These are phyloP conservation scores for Fusarium keratoplasticum DNA, from an alignment of 2,329 filamentous ascomycete species.

Conservation along the genomic window DNA sequence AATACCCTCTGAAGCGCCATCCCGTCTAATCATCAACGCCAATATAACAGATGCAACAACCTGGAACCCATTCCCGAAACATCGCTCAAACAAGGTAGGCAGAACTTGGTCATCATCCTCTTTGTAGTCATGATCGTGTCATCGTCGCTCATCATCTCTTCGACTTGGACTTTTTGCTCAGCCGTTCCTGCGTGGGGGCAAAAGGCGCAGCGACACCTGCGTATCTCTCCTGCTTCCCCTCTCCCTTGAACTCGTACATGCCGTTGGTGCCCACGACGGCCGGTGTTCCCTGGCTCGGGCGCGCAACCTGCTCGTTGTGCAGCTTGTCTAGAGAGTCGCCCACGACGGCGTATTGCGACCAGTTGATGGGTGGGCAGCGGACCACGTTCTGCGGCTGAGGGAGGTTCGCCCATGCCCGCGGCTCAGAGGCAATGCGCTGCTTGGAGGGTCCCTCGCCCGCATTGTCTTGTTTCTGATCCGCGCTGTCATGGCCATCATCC, in stretches of 20 bases:
- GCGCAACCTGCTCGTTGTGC: slow-evolving; percentile 80
- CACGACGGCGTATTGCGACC: slow-evolving; percentile 93
- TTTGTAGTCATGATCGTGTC: slow-evolving; percentile 17
- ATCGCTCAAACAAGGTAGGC: slow-evolving; percentile 23
- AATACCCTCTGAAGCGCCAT: slow-evolving; percentile 13
- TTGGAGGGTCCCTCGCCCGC: slow-evolving; percentile 38
- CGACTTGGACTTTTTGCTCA: slow-evolving; percentile 53
- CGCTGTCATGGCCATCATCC: slow-evolving; percentile 45
- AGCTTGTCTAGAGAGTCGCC: slow-evolving; percentile 83
- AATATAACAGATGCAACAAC: slow-evolving; percentile 2
- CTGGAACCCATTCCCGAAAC: slow-evolving; percentile 1
- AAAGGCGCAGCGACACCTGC: slow-evolving; percentile 69
- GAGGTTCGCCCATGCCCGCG: slow-evolving; percentile 69
- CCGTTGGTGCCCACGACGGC: slow-evolving; percentile 58
- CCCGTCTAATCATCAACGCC: slow-evolving; percentile 31
- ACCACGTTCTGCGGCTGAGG: slow-evolving; percentile 85
- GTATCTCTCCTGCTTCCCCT: slow-evolving; percentile 58
- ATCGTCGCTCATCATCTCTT: slow-evolving; percentile 44
- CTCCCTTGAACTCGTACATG: slow-evolving; percentile 63
- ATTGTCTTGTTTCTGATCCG: slow-evolving; percentile 43
- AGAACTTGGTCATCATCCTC: slow-evolving; percentile 19
- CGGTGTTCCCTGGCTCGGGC: slow-evolving; percentile 69
- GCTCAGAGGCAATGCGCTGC: slow-evolving; percentile 39
- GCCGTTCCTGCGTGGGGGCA: slow-evolving; percentile 63
- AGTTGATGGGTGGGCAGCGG: slow-evolving; percentile 90